Base-by-base conservation (phyloP, 2,329 filamentous ascomycete species). In the Fusarium sp. region DNA sequence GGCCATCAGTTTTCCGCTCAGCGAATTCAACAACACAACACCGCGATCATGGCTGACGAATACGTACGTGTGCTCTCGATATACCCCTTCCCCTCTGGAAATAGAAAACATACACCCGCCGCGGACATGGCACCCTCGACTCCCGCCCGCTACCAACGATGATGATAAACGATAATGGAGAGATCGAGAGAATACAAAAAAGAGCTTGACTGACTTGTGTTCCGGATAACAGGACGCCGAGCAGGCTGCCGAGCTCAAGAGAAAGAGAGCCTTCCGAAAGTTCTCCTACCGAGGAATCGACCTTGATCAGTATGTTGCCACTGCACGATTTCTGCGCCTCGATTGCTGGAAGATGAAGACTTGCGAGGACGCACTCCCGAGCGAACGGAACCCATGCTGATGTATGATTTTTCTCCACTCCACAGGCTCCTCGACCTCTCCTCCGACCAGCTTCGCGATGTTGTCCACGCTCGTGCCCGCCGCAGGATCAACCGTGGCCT, bases 201-300 rank as follows among this genome's bases (percentile, higher is more conserved):
- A 63, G 52, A 66, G 65, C 56, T 58, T 75, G 63, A 75, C 83
- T 83, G 74, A 83, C 80, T 68, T 75, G 69, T 69, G 70, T 73
- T 73, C 58, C 51, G 61, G 63, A 44, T 69, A 70, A 81, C 82
- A 98, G 95, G 96, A 98, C 90, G 92, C 95, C 86, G 95, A 97
- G 90, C 94, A 96, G 91, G 96, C 96, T 88, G 96, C 95, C 85
- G 96, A 98, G 94, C 90, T 99, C 88, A 99, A 98, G 95, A 97
- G 94, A 91, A 97, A 93, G 90, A 97, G 96, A 96, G 90, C 95
- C 82, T 98, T 98, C 94, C 94, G 95, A 90, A 99, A 98, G 93
- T 99, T 98, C 87, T 96, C 95, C 81, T 99, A 98, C 94, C 94
- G 96, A 85, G 96, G 96, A 85, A 94, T 99, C 87, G 96, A 99